Evolutionary conservation across 495 filamentous ascomycete species (phyloP).

Genomic region (Tuber umbilicatum): DNA sequence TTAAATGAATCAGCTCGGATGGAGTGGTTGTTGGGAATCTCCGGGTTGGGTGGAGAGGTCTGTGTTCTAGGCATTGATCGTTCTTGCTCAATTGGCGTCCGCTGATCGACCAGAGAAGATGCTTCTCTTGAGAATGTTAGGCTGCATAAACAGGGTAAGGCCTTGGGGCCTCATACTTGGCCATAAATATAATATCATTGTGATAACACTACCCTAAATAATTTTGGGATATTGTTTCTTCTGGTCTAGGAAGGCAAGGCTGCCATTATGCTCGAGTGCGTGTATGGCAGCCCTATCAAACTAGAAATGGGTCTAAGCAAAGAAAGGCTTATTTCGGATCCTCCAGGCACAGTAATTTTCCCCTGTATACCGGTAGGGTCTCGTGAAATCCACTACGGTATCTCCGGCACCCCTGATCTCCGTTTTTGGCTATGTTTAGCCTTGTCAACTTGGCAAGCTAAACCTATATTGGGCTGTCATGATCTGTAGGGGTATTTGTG

Average conservation of each 20-base stretch:
- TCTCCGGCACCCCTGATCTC: no score
- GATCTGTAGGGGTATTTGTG: no score
- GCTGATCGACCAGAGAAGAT: background rate
- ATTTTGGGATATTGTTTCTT: background rate
- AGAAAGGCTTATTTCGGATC: background rate
- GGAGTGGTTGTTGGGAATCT: background rate
- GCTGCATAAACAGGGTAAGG: background rate
- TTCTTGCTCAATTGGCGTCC: background rate
- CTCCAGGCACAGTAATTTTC: no score
- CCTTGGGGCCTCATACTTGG: background rate
- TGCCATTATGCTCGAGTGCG: no score
- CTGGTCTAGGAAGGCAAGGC: background rate
- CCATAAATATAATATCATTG: background rate
- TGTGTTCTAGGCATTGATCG: background rate
- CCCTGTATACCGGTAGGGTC: no score
- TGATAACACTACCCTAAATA: background rate
- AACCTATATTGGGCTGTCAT: no score
- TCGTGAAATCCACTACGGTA: no score
- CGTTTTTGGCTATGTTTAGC: no score
- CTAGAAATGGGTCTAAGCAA: background rate
- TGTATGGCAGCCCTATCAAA: background rate
- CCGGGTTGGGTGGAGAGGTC: background rate
- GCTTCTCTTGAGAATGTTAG: background rate
- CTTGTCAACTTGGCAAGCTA: no score
- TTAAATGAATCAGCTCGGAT: background rate